Percentiles rank a stretch among this genome's conserved stretches.
Conservation (phyloP, 345 rosid species). For the Eucalyptus erythrocorys region DNA sequence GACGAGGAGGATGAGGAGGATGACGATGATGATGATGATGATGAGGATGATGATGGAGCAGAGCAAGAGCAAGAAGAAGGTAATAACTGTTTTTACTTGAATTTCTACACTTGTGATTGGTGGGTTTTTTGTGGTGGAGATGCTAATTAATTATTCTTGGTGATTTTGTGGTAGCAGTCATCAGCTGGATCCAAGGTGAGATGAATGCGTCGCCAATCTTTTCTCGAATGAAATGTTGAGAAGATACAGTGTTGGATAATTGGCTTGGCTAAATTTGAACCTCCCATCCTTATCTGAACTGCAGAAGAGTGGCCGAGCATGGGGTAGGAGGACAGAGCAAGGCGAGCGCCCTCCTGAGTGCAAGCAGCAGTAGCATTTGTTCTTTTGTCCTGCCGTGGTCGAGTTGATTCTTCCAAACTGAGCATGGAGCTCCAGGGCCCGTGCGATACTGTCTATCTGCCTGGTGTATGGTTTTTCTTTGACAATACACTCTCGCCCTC, state of each 20-base stretch:
- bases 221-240: neutral
- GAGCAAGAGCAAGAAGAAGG: conserved; percentile 30
- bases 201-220: neutral
- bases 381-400: neutral
- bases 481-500: neutral
- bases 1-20: conserved; percentile 49
- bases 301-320: conserved; percentile 57
- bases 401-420: neutral
- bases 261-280: neutral
- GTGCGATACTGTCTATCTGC: neutral
- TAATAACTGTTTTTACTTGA: neutral
- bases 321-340: conserved; percentile 33
- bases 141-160: neutral
- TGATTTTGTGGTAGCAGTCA: neutral
- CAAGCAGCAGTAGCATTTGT: conserved; percentile 64
- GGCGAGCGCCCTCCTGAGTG: conserved; percentile 94
- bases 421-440: neutral
- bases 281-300: neutral
- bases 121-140: neutral
- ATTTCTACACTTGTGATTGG: neutral
- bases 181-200: neutral
- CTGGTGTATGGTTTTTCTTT: neutral
- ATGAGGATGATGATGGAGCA: conserved; percentile 38
- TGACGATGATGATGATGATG: conserved; percentile 45
- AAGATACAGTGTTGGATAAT: neutral